Evolutionary conservation across 164 flowering plant genomes (phyloP).

Genomic region (Euptelea pleiosperma): DNA sequence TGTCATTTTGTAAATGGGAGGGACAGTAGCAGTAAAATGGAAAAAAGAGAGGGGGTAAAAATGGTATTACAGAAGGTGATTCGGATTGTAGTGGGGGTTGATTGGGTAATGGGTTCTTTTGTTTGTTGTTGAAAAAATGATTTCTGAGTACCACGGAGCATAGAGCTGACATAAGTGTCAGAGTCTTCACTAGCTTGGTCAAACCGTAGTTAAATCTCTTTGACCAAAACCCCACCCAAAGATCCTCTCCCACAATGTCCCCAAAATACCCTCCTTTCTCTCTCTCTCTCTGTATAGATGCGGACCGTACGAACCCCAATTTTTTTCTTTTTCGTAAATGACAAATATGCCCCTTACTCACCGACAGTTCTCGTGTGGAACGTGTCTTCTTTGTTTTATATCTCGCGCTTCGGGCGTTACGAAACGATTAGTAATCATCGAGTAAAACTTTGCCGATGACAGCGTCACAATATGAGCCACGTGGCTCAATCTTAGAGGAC

Average conservation of each 20-base stretch:
- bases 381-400: too few relatives aligned
- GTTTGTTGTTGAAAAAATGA: slow-evolving; percentile 13
- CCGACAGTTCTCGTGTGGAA: not conserved
- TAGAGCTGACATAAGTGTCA: slow-evolving; percentile 8
- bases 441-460: too few relatives aligned
- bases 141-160: slow-evolving; percentile 11
- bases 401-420: too few relatives aligned
- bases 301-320: too few relatives aligned
- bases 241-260: not conserved
- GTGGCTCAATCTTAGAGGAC: too few relatives aligned
- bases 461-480: too few relatives aligned
- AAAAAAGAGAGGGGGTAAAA: not conserved
- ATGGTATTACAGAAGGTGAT: not conserved
- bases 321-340: not conserved
- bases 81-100: not conserved
- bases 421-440: too few relatives aligned
- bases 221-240: slow-evolving; percentile 1
- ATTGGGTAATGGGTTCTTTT: slow-evolving; percentile 3
- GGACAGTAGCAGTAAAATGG: too few relatives aligned
- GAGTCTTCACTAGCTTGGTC: not conserved
- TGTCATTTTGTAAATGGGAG: too few relatives aligned
- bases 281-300: not conserved
- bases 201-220: slow-evolving; percentile 11
- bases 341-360: not conserved
- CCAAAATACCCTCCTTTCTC: slow-evolving; percentile 2